Evolutionary conservation across 768 basidiomycete genomes (phyloP), one percentile per base, ranked within the genome.

Genomic region (Lepiota venenata): DNA sequence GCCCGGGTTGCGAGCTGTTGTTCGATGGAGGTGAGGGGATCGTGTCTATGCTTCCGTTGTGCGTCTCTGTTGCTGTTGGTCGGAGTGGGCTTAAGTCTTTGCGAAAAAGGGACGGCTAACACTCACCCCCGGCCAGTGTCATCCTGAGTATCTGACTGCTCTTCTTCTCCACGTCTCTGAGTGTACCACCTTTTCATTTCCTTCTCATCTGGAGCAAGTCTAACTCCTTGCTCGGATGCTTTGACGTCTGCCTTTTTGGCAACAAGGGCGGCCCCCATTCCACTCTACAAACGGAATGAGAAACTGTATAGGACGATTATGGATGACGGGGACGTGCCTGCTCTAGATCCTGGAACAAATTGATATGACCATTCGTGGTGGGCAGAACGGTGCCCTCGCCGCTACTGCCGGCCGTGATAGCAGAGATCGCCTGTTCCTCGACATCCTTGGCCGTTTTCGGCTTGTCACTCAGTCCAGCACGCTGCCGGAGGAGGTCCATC

Each of bases 131-230:
- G 66, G 52, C 76, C 74, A 2, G 79, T 74, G 43, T 63, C 60
- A 1, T 63, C 58, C 41, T 72, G 70, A 12, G 67, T 56, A 3
- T 59, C 58, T 27, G 61, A 36, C 5, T 66, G 61, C 58, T 41
- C 71, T 64, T 48, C 68, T 61, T 10, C 57, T 22, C 4, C 61
- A 67, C 68, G 35, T 29, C 16, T 40, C n/a, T 42, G 29, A 14
- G 77, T 77, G 65, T 93, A 93, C 91, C 91, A 93, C 4, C 91
- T 90, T 20, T 82, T 84, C 10, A 91, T 78, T 57, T 93, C 91
- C 61, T 90, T 87, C 4, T 75, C 79, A 2, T 82, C 79, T 0
- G 91, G 91, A 1, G 86, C 90, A 4, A 93, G 73, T 1, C 88
- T 75, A 7, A 91, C 66, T 15, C 91, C 91, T 58, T 81, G 83